Evolutionary conservation across 148 eudicot species (phyloP).

Genomic region (Linanthus parryae): DNA sequence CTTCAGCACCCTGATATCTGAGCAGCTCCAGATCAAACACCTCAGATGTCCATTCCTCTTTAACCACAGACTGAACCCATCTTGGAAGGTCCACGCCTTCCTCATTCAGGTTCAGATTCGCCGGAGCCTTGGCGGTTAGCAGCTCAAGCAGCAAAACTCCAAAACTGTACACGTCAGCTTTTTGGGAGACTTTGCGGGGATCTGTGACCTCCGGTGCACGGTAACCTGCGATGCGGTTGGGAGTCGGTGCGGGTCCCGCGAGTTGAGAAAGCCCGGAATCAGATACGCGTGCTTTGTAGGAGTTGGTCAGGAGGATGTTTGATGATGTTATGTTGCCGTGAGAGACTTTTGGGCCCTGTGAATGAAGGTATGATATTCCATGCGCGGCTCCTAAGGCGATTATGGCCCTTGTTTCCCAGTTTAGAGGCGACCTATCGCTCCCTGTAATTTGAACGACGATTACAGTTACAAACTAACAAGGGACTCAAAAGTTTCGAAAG

Average conservation of each 20-base stretch:
- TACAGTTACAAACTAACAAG: too few relatives aligned
- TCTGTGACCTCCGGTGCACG: slow-evolving; percentile 90
- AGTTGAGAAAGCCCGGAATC: slow-evolving; percentile 80
- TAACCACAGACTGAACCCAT: slow-evolving; percentile 88
- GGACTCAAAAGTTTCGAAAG: background rate
- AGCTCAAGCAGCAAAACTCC: slow-evolving; percentile 75
- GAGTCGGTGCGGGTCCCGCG: slow-evolving; percentile 40
- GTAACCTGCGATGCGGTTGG: slow-evolving; percentile 79
- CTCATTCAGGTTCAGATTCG: slow-evolving; percentile 49
- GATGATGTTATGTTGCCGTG: slow-evolving; percentile 92
- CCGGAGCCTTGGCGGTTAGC: slow-evolving; percentile 81
- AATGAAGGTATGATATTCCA: slow-evolving; percentile 66
- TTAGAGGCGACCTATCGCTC: slow-evolving; percentile 77
- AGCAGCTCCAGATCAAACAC: slow-evolving; percentile 83
- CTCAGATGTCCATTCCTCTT: slow-evolving; percentile 79
- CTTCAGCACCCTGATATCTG: slow-evolving; percentile 61
- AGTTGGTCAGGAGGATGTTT: slow-evolving; percentile 62
- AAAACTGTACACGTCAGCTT: slow-evolving; percentile 81
- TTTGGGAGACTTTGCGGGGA: slow-evolving; percentile 58
- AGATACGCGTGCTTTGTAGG: slow-evolving; percentile 72
- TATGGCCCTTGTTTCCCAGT: slow-evolving; percentile 75
- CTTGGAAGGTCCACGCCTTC: slow-evolving; percentile 90
- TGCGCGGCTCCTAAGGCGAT: slow-evolving; percentile 84
- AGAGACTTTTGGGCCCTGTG: slow-evolving; percentile 48
- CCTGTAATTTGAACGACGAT: slow-evolving; percentile 25